A percentile compares a stretch with the other conserved stretches of the same genome.
phyloP scores from a whole-genome alignment of 768 basidiomycete species.

The Tremella mesenterica region DNA sequence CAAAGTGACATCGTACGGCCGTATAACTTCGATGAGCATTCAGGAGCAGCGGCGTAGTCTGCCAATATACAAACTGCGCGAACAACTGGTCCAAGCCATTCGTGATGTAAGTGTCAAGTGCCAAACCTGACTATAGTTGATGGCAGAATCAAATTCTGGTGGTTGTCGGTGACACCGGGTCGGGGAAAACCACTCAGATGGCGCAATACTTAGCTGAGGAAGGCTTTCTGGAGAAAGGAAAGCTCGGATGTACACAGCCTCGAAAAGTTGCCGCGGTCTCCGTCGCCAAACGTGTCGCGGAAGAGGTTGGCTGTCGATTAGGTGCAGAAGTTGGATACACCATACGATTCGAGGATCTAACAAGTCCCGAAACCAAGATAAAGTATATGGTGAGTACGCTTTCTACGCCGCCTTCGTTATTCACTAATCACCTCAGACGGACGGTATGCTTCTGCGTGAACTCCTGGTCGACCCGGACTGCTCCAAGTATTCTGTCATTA shows the following conservation, averaged over 20 bases:
- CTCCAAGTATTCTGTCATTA: conserved; percentile 85
- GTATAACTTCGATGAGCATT: conserved; percentile 79
- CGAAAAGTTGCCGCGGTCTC: conserved; percentile 99
- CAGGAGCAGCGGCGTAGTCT: conserved; percentile 85
- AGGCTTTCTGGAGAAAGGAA: conserved; percentile 79
- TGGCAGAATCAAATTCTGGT: conserved; percentile 87
- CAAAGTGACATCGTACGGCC: conserved; percentile 91
- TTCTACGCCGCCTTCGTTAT: background rate
- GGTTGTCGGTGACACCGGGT: conserved; percentile 96
- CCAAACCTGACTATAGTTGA: conserved; percentile 6
- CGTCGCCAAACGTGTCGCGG: conserved; percentile 94
- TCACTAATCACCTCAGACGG: conserved; percentile 53
- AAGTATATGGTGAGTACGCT: conserved; percentile 73
- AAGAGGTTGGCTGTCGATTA: conserved; percentile 94
- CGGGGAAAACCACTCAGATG: conserved; percentile 99
- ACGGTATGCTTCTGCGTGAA: conserved; percentile 98
- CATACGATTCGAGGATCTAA: conserved; percentile 99
- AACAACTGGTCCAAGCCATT: conserved; percentile 80
- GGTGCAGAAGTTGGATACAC: conserved; percentile 98
- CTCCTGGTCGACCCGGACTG: conserved; percentile 91
- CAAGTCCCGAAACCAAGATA: conserved; percentile 95
- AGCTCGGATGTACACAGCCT: conserved; percentile 95
- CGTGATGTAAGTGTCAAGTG: conserved; percentile 56
- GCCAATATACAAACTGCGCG: conserved; percentile 91
- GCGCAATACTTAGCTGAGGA: conserved; percentile 93